Evolutionary conservation across 495 filamentous ascomycete genomes (phyloP).

Genomic region (Parmelia sp.): DNA sequence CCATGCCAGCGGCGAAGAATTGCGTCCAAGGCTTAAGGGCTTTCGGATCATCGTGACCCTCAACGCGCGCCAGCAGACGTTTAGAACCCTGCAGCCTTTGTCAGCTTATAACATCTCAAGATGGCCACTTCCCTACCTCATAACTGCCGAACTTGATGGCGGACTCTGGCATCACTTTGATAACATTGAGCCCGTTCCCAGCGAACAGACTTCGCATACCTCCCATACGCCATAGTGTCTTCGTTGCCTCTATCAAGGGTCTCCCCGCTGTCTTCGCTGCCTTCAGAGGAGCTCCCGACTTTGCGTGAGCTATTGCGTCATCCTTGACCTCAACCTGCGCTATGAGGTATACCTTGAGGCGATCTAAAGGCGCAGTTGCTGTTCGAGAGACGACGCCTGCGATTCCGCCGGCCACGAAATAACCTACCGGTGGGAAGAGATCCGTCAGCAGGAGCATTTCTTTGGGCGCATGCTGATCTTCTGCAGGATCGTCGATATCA

Average conservation of each 20-base stretch:
- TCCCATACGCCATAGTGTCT: slow-evolving; percentile 74
- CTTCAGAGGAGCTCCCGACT: slow-evolving; percentile 60
- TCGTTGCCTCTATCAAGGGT: slow-evolving; percentile 64
- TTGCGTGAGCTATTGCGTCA: slow-evolving; percentile 58
- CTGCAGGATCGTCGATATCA: slow-evolving; percentile 32
- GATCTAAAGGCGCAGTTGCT: slow-evolving; percentile 90
- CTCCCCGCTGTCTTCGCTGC: slow-evolving; percentile 60
- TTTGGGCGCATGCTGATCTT: slow-evolving; percentile 41
- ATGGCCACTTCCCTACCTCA: slow-evolving; percentile 46
- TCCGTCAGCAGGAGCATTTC: slow-evolving; percentile 50
- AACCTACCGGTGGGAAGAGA: slow-evolving; percentile 72
- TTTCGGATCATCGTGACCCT: slow-evolving; percentile 80
- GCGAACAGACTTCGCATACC: slow-evolving; percentile 93
- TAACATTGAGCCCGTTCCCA: slow-evolving; percentile 91
- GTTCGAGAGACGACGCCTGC: slow-evolving; percentile 90
- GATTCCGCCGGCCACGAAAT: slow-evolving; percentile 90
- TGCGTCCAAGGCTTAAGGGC: slow-evolving; percentile 74
- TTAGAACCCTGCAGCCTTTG: slow-evolving; percentile 64
- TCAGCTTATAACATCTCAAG: slow-evolving; percentile 3
- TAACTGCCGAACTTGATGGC: slow-evolving; percentile 97
- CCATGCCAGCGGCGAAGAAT: slow-evolving; percentile 84
- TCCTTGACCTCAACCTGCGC: slow-evolving; percentile 67
- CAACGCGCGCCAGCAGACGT: slow-evolving; percentile 73
- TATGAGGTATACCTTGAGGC: slow-evolving; percentile 94
- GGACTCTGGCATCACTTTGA: slow-evolving; percentile 97